Percentiles rank a stretch among this genome's conserved stretches.
phyloP scores from a whole-genome alignment of 176 grass and related monocot species.

The Rhynchospora tenuis region DNA sequence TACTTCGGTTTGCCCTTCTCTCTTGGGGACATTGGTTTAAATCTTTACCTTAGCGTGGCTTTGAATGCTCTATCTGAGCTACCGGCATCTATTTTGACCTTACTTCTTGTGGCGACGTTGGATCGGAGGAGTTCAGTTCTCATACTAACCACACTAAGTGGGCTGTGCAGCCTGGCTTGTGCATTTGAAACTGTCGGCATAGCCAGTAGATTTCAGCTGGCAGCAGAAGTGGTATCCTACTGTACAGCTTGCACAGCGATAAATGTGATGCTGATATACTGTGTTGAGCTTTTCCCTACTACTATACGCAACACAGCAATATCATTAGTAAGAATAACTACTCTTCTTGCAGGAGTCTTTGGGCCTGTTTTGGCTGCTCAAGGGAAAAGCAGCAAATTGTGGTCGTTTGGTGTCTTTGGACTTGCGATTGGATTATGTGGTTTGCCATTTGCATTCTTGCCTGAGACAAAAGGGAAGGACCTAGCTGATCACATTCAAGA shows the following conservation, averaged over 20 bases:
- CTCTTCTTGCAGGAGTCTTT: conserved; percentile 53
- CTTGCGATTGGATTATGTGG: conserved; percentile 40
- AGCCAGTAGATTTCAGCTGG: background rate
- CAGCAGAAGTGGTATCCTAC: conserved; percentile 58
- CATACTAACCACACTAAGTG: conserved; percentile 17
- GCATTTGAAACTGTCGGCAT: background rate
- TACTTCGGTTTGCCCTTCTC: conserved; percentile 88
- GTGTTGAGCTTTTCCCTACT: conserved; percentile 82
- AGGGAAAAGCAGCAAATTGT: conserved; percentile 38
- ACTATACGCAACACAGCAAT: conserved; percentile 75
- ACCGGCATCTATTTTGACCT: conserved; percentile 33
- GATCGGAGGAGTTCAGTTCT: conserved; percentile 44
- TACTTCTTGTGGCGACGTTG: conserved; percentile 39
- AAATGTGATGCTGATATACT: conserved; percentile 53
- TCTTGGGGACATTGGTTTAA: conserved; percentile 56
- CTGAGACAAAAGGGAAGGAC: conserved; percentile 58
- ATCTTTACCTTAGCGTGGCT: conserved; percentile 68
- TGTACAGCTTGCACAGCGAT: conserved; percentile 67
- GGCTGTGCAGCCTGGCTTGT: conserved; percentile 25
- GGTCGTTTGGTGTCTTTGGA: conserved; percentile 66
- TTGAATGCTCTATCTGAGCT: conserved; percentile 75
- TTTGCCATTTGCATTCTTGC: conserved; percentile 35
- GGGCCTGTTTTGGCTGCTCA: conserved; percentile 55
- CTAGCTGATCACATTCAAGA: conserved; percentile 80
- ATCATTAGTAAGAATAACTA: conserved; percentile 49